A percentile compares a stretch with the other conserved stretches of the same genome.
Evolutionary conservation across 2,329 filamentous ascomycete species (phyloP).

Genomic region (Geosmithia putterillii): DNA sequence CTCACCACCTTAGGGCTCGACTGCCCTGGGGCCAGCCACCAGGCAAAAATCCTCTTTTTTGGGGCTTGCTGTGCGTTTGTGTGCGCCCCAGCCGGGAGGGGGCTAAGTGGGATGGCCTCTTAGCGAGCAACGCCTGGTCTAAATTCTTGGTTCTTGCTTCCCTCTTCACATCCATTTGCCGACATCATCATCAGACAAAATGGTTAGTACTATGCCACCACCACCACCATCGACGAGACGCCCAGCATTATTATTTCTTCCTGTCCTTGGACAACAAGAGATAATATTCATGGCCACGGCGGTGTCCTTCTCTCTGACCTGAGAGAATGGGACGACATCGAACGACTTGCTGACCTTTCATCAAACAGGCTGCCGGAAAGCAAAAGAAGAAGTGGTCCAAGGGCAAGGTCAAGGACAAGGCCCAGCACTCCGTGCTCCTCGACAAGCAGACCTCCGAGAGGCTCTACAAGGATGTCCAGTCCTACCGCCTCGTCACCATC

Average conservation of each 20-base stretch:
- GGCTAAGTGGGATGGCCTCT: slow-evolving; percentile 14
- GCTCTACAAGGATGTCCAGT: slow-evolving; percentile 99
- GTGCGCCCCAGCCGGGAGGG: slow-evolving; percentile 7
- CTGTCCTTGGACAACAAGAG: slow-evolving; percentile 2
- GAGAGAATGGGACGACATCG: too few relatives aligned
- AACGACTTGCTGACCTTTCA: not conserved
- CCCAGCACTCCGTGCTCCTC: slow-evolving; percentile 97
- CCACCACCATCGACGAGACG: slow-evolving; percentile 4
- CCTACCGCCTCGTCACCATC: slow-evolving; percentile 98
- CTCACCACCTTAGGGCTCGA: slow-evolving; percentile 24
- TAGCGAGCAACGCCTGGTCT: slow-evolving; percentile 7
- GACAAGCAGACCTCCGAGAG: slow-evolving; percentile 97
- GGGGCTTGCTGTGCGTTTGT: not conserved
- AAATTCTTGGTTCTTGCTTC: slow-evolving; percentile 11
- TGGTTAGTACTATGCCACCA: slow-evolving; percentile 19
- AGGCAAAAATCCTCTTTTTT: not conserved
- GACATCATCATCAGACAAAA: slow-evolving; percentile 29
- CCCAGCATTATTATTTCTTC: too few relatives aligned
- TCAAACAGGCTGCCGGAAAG: slow-evolving; percentile 30
- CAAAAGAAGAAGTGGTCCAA: slow-evolving; percentile 41
- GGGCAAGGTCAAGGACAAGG: slow-evolving; percentile 97
- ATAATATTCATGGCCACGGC: too few relatives aligned
- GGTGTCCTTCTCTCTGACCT: not conserved
- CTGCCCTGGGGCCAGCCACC: slow-evolving; percentile 22
- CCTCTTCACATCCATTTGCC: slow-evolving; percentile 21